phyloP scores from a whole-genome alignment of 2,329 filamentous ascomycete species.

The Bipolaris cookei region DNA sequence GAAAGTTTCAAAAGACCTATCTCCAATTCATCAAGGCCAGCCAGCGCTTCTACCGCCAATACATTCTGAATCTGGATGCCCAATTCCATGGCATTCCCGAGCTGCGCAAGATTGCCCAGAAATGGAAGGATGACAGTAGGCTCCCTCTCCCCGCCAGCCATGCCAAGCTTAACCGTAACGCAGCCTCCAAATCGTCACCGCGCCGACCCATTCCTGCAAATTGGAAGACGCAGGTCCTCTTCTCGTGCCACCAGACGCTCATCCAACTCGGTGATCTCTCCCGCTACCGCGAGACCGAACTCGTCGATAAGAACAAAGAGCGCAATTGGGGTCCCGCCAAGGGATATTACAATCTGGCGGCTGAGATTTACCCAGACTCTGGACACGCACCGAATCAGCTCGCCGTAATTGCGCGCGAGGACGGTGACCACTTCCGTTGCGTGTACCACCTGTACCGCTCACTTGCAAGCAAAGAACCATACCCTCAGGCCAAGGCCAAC shows the following conservation, averaged over 20 bases:
- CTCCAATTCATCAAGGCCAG: slow-evolving; percentile 84
- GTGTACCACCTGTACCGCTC: slow-evolving; percentile 91
- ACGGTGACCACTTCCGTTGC: slow-evolving; percentile 79
- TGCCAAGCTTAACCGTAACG: slow-evolving; percentile 47
- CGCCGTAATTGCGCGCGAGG: slow-evolving; percentile 80
- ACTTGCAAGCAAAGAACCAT: slow-evolving; percentile 73
- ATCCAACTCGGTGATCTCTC: slow-evolving; percentile 89
- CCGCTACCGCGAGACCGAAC: slow-evolving; percentile 78
- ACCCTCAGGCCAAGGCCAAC: slow-evolving; percentile 76
- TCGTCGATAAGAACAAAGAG: slow-evolving; percentile 70
- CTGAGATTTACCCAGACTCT: slow-evolving; percentile 76
- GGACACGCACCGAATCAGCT: slow-evolving; percentile 89
- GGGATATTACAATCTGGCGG: slow-evolving; percentile 83
- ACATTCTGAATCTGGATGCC: slow-evolving; percentile 76
- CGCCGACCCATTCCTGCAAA: slow-evolving; percentile 50
- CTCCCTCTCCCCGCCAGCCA: background rate
- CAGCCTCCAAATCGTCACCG: slow-evolving; percentile 39
- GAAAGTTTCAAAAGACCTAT: slow-evolving; percentile 83
- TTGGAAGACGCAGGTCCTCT: slow-evolving; percentile 67
- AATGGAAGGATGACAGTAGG: slow-evolving; percentile 48
- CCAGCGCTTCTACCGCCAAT: slow-evolving; percentile 86
- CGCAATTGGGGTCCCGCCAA: slow-evolving; percentile 80
- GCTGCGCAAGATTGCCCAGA: slow-evolving; percentile 62
- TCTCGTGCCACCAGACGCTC: slow-evolving; percentile 81
- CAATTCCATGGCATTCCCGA: slow-evolving; percentile 64